phyloP scores from a whole-genome alignment of 2,329 filamentous ascomycete species.

The Emmonsiellopsis sp. region DNA sequence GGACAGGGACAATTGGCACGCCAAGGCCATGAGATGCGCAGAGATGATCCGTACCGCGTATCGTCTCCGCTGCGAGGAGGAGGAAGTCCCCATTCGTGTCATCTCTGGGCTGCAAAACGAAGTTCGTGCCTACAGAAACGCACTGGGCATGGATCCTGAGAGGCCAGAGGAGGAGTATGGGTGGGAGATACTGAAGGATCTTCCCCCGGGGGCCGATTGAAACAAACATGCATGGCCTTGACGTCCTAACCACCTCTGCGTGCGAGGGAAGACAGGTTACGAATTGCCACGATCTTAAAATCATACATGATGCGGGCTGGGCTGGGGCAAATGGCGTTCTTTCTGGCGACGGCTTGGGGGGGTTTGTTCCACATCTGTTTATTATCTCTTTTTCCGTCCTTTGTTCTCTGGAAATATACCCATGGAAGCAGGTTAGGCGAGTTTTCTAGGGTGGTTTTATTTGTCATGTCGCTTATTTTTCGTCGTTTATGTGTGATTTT shows the following conservation, averaged over 20 bases:
- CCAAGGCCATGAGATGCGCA: slow-evolving; percentile 37
- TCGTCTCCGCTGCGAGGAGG: slow-evolving; percentile 39
- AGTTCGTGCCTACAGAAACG: slow-evolving; percentile 38
- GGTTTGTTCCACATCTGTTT: neutral
- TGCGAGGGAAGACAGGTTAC: neutral
- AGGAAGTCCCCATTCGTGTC: slow-evolving; percentile 34
- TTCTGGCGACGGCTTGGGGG: neutral
- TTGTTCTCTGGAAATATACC: neutral
- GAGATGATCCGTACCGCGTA: slow-evolving; percentile 42
- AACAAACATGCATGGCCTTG: neutral
- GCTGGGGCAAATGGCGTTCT: neutral
- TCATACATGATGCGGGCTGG: neutral
- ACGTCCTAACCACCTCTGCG: neutral
- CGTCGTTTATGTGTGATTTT: neutral
- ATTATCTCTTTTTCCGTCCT: neutral
- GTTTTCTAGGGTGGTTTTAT: neutral
- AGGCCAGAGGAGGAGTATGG: slow-evolving; percentile 40
- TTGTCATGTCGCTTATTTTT: neutral
- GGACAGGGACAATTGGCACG: slow-evolving; percentile 41
- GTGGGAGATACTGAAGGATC: slow-evolving; percentile 38
- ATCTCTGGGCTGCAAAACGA: slow-evolving; percentile 40
- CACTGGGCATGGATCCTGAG: slow-evolving; percentile 39
- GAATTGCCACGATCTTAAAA: neutral
- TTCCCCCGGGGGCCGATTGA: slow-evolving; percentile 9
- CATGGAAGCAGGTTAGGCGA: neutral